A percentile compares a stretch with the other conserved stretches of the same genome.
Evolutionary conservation across 2,329 filamentous ascomycete species (phyloP).

Genomic region (Xylariaceae sp.): DNA sequence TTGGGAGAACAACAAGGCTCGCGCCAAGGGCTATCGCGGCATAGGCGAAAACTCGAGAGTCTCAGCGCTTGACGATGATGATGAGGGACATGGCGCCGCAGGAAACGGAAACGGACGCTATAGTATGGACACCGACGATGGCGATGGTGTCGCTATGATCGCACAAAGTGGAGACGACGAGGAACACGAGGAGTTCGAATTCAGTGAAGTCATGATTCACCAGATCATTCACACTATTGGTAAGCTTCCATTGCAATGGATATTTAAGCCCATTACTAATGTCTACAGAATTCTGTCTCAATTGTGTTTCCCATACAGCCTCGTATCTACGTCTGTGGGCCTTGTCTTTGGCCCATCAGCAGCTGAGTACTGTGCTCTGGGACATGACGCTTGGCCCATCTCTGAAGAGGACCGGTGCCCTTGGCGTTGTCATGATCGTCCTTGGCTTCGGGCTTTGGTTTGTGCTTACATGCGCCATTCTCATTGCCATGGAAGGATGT

Average conservation of each 20-base stretch:
- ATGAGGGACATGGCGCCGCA: slow-evolving; percentile 53
- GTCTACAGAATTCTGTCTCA: slow-evolving; percentile 85
- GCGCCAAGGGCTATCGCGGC: slow-evolving; percentile 85
- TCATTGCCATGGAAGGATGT: slow-evolving; percentile 81
- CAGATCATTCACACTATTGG: slow-evolving; percentile 98
- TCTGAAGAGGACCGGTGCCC: slow-evolving; percentile 62
- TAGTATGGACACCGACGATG: slow-evolving; percentile 64
- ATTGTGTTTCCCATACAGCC: slow-evolving; percentile 97
- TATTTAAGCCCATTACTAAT: neutral
- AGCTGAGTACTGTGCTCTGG: slow-evolving; percentile 95
- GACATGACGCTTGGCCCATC: slow-evolving; percentile 86
- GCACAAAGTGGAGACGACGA: slow-evolving; percentile 61
- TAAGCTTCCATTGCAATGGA: slow-evolving; percentile 44
- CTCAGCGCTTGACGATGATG: slow-evolving; percentile 86
- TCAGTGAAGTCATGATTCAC: slow-evolving; percentile 96
- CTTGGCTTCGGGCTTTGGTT: slow-evolving; percentile 89
- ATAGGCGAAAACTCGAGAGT: slow-evolving; percentile 86
- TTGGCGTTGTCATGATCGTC: slow-evolving; percentile 78
- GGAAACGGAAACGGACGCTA: slow-evolving; percentile 61
- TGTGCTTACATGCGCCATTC: slow-evolving; percentile 70
- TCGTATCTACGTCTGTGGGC: slow-evolving; percentile 99
- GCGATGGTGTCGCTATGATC: slow-evolving; percentile 54
- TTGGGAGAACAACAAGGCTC: slow-evolving; percentile 86
- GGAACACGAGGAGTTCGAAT: slow-evolving; percentile 96
- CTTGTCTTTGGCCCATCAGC: slow-evolving; percentile 93